Conservation (phyloP, 176 grass and related monocot genomes). For the Triticum aestivum region IWGSC_CS_RefSeq_v2.1 NC_057805.1:432750501-432751000, state of each 20-base stretch:
- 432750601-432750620: constrained; percentile 30
- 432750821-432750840: constrained; percentile 26
- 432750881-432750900: constrained; percentile 29
- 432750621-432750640: constrained; percentile 49
- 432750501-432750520: constrained; percentile 8
- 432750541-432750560: constrained; percentile 34
- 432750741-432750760: constrained; percentile 64
- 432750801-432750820: constrained; percentile 32
- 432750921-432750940: neutral
- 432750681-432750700: constrained; percentile 44
- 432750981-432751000: constrained; percentile 7
- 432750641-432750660: constrained; percentile 44
- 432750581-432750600: constrained; percentile 35
- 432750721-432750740: constrained; percentile 88
- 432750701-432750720: constrained; percentile 67
- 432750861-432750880: constrained; percentile 30
- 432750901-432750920: constrained; percentile 3
- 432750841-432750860: constrained; percentile 34
- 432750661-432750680: constrained; percentile 44
- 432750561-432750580: constrained; percentile 39
- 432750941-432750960: neutral
- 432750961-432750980: constrained; percentile 4
- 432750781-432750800: constrained; percentile 27
- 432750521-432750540: constrained; percentile 22
- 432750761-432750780: constrained; percentile 62